Percentiles rank a stretch among this genome's conserved stretches.
Evolutionary conservation across 176 grass and related monocot species (phyloP).

Genomic region (Themeda triandra): DNA sequence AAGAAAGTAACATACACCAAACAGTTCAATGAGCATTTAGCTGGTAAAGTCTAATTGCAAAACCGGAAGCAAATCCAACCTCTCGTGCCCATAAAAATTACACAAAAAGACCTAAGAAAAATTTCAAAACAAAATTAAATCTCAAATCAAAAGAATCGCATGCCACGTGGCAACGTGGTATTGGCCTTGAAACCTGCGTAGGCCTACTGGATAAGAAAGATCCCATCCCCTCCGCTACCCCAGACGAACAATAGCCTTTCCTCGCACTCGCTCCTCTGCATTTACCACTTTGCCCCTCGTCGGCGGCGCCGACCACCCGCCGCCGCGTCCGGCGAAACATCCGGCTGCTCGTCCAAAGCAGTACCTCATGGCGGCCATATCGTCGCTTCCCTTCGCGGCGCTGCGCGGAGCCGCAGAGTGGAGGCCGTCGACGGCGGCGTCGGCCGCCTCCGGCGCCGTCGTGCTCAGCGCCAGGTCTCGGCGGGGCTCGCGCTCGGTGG

Average conservation of each 20-base stretch:
- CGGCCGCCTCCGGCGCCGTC: conserved; percentile 26
- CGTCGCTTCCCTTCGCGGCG: conserved; percentile 61
- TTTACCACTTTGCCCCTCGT: conserved; percentile 43
- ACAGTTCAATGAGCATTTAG: background rate
- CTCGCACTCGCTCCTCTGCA: conserved; percentile 25
- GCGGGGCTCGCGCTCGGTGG: conserved; percentile 53
- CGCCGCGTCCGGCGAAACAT: conserved; percentile 1
- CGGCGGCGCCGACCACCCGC: conserved; percentile 34
- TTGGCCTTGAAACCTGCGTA: conserved; percentile 19
- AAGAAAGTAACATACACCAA: conserved; percentile 15
- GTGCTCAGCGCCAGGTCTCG: conserved; percentile 37
- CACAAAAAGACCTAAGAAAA: background rate
- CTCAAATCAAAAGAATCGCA: conserved; percentile 4
- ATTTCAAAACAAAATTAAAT: background rate
- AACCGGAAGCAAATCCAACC: conserved; percentile 39
- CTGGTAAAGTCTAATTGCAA: conserved; percentile 4
- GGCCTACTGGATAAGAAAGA: conserved; percentile 54
- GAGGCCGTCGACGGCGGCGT: conserved; percentile 30
- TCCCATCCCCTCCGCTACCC: conserved; percentile 4
- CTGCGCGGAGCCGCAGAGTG: conserved; percentile 53
- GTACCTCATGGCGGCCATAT: conserved; percentile 61
- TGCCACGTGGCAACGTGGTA: conserved; percentile 33
- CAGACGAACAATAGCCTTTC: conserved; percentile 45
- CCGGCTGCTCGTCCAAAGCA: background rate
- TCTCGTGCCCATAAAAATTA: conserved; percentile 18